Percentiles rank a stretch among this genome's conserved stretches.
Evolutionary conservation across 164 flowering plant genomes (phyloP).

Genomic region (Kalanchoe fedtschenkoi): DNA sequence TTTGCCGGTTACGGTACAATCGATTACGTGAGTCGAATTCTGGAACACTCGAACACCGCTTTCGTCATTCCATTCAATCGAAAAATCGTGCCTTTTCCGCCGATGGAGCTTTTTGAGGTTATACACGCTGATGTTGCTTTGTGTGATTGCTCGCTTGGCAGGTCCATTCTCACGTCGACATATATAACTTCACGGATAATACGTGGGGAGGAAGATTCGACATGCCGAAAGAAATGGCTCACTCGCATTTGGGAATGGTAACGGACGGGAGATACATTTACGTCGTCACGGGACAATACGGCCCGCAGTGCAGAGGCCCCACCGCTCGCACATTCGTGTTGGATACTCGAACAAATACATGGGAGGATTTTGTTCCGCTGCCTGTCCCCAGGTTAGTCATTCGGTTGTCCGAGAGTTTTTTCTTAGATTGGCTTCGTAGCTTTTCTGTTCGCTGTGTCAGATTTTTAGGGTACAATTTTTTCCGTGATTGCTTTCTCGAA

Average conservation of each 20-base stretch:
- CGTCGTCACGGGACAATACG: constrained; percentile 80
- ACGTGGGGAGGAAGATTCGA: constrained; percentile 77
- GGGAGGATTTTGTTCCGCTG: constrained; percentile 59
- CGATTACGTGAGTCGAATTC: constrained; percentile 33
- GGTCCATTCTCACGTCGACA: constrained; percentile 95
- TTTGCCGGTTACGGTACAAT: constrained; percentile 63
- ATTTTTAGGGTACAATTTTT: background rate
- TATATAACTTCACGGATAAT: constrained; percentile 69
- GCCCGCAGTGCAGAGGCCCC: constrained; percentile 90
- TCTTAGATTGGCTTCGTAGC: background rate
- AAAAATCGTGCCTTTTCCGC: background rate
- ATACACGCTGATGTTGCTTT: background rate
- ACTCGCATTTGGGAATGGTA: constrained; percentile 88
- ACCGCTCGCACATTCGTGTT: constrained; percentile 52
- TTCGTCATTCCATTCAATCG: background rate
- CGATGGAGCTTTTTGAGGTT: background rate
- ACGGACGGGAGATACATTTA: constrained; percentile 89
- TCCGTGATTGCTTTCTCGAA: background rate
- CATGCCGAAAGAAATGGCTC: constrained; percentile 90
- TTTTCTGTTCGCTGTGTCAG: too few species aligned
- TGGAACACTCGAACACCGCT: background rate
- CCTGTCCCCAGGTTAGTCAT: constrained; percentile 72
- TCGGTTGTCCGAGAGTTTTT: background rate
- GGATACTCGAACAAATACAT: constrained; percentile 63
- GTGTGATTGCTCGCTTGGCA: constrained; percentile 7